phyloP scores from a whole-genome alignment of 1,284 basidiomycete genomes.

The Singerocomus rubriflavus region DNA sequence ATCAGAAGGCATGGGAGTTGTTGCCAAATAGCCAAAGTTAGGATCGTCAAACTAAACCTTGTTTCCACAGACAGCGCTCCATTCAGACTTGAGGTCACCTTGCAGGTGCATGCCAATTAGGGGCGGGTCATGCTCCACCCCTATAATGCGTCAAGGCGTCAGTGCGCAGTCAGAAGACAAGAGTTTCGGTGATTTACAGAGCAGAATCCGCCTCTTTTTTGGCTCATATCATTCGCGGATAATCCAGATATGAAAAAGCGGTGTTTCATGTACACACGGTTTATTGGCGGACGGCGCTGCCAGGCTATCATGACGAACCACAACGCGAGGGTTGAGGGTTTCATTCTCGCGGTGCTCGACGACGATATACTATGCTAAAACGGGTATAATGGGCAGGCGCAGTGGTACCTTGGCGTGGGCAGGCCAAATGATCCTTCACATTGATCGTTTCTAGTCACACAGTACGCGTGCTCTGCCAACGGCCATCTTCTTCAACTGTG shows the following conservation, averaged over 20 bases:
- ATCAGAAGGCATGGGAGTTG: neutral
- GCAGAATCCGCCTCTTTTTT: neutral
- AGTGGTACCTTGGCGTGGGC: neutral
- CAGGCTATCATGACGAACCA: neutral
- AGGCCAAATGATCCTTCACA: neutral
- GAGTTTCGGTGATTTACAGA: neutral
- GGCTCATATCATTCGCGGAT: neutral
- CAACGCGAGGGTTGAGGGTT: conserved; percentile 7
- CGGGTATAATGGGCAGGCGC: conserved; percentile 5
- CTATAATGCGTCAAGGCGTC: neutral
- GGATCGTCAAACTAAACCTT: conserved; percentile 9
- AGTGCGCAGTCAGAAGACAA: neutral
- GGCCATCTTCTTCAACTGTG: neutral
- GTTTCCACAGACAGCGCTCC: neutral
- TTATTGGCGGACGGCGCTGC: neutral
- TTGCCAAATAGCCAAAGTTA: neutral
- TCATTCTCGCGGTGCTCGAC: conserved; percentile 4
- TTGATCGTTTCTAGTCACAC: neutral
- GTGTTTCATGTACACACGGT: neutral
- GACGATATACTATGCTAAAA: neutral
- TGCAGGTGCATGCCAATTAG: neutral
- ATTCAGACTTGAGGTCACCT: neutral
- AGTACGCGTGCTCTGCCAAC: neutral
- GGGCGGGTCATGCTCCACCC: neutral
- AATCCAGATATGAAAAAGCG: neutral